Evolutionary conservation across 805 yeast species (phyloP), one percentile per base, ranked within the genome.

Genomic region (Peterozyma xylosa): DNA sequence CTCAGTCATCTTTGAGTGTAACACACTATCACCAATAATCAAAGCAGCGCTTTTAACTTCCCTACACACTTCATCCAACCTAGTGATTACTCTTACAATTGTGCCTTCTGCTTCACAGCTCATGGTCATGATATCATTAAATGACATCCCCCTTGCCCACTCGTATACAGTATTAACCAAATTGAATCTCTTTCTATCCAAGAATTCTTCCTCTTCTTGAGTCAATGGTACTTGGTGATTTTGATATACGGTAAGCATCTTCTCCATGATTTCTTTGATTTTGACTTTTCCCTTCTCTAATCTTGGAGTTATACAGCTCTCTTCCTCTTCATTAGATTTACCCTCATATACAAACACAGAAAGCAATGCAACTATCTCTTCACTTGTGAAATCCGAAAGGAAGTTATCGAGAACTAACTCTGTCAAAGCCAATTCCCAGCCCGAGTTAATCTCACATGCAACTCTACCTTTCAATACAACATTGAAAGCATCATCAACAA

Each of bases 291-390:
- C 95, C 48, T 69, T 74, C 42, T 86, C 93, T 42, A 93, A 70
- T 41, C 95, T 71, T 18, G 96, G 96, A 0, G 96, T 85, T 5
- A 74, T 60, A n/a, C 67, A 64, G 1, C 75, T 78, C 47, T 82
- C 95, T 14, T 71, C 80, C 34, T 76, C 79, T 21, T 77, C 74
- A 33, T 75, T 79, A 17, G 76, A 71, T 14, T 78, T 72, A 1
- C 97, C 98, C 56, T 93, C 97, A 57, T 86, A 93, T 1, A 93
- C 96, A 66, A 93, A 93, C 33, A 86, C 87, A 0, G 97, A 88
- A 30, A 93, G 64, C 40, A 93, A 68, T 0, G 98, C 98, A n/a
- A 90, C 97, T 49, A 93, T 89, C 62, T 93, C 99, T 56, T 89
- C 96, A 0, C 97, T 89, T 50, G 90, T 95, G 58, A 86, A 90